Base-by-base conservation (phyloP, 2,329 filamentous ascomycete species). In the Hymenoscyphus repandus region DNA sequence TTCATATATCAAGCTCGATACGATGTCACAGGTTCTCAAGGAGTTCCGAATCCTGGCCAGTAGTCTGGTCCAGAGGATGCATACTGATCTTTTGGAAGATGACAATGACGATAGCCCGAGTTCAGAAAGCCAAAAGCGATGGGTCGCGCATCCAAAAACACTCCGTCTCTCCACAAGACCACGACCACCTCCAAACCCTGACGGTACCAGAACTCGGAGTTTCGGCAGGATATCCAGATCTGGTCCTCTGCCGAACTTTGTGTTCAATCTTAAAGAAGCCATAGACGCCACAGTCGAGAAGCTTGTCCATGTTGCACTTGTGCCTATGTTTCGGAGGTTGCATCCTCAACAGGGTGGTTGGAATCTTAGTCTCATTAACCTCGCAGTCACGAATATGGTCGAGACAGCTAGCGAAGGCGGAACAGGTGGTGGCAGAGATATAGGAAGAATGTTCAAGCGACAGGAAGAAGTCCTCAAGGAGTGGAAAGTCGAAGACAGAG, bases 311-410 rank as follows among this genome's bases (percentile, higher is more conserved):
- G 86, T 93, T 53, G 70, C 76, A 1, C 67, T 95, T 15, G 59
- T 90, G 2, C 80, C 82, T 0, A 78, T 95, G 66, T 90, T 96
- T 63, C 80, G 82, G 12, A 83, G 81, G 54, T 72, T 96, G 11
- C 85, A 92, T 57, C 77, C 82, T 0, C 82, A 86, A 38, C 60
- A 55, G 11, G 51, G 52, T 5, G 82, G 80, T 1, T 95, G 88
- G 86, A 88, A 92, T 58, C 69, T 96, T 15, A 88, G 86, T 57
- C 72, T 97, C 46, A 74, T 97, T 52, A 97, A 96, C 58, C 73
- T 97, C 18, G 91, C 89, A 41, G 90, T 88, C 6, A 86, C 88
- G 12, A 95, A 96, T 64, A 92, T 97, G 84, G 77, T 77, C 1
- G 72, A 77, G 37, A 74, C 72, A 13, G 80, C 78, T 4, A 54